Percentiles rank a stretch among this genome's conserved stretches.
phyloP scores from a whole-genome alignment of 306 rosid species.

The Dryas drummondii region DNA sequence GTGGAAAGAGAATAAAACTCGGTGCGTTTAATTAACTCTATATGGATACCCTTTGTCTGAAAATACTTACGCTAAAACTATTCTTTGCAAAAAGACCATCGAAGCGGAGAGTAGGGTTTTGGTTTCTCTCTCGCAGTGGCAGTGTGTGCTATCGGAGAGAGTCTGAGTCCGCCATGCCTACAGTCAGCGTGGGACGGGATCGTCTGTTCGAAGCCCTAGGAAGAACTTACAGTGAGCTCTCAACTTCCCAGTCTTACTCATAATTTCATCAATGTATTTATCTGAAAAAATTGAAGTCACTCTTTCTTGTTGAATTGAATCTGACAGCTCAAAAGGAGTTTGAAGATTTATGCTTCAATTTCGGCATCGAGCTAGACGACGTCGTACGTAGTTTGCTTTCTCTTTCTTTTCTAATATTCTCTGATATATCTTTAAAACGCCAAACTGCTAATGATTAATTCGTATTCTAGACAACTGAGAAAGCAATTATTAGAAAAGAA shows the following conservation, averaged over 20 bases:
- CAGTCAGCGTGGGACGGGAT: conserved; percentile 82
- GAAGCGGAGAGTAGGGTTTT: neutral
- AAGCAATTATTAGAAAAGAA: conserved; percentile 79
- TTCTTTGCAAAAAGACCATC: neutral
- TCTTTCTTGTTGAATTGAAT: conserved; percentile 19
- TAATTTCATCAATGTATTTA: neutral
- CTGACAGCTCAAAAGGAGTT: conserved; percentile 78
- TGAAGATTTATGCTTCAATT: conserved; percentile 82
- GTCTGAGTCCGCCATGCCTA: conserved; percentile 62
- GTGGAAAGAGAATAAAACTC: no score
- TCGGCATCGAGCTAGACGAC: conserved; percentile 92
- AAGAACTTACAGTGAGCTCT: conserved; percentile 66
- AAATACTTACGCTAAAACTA: no score
- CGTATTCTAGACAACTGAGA: conserved; percentile 68
- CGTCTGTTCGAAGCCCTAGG: conserved; percentile 74
- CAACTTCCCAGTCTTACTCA: neutral
- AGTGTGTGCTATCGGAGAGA: neutral
- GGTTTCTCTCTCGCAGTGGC: neutral
- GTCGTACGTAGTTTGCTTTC: conserved; percentile 49
- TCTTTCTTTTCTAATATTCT: neutral
- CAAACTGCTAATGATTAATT: neutral
- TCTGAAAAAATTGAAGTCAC: neutral
- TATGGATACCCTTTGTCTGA: no score
- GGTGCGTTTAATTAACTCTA: no score
- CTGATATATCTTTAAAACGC: neutral